phyloP scores from a whole-genome alignment of 1,284 basidiomycete species.

The Microbotryomycetes sp. region DNA sequence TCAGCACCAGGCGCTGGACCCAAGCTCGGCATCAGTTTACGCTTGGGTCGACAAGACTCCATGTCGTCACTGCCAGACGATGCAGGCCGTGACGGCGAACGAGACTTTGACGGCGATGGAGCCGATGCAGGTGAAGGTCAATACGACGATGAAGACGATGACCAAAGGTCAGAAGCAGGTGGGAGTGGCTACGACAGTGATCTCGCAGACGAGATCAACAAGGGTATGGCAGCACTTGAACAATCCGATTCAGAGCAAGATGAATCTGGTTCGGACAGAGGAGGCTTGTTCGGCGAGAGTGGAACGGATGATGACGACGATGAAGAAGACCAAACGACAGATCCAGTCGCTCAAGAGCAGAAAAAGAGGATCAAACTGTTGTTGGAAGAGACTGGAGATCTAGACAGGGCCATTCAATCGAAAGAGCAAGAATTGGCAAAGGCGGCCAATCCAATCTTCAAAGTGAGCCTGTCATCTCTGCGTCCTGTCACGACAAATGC shows the following conservation, averaged over 20 bases:
- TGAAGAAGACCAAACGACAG: constrained; percentile 52
- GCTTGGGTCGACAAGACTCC: constrained; percentile 20
- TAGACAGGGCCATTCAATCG: constrained; percentile 79
- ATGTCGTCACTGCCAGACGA: constrained; percentile 31
- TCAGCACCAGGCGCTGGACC: constrained; percentile 35
- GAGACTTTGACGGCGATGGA: constrained; percentile 38
- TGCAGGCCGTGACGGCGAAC: constrained; percentile 49
- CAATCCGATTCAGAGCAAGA: constrained; percentile 29
- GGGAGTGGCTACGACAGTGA: constrained; percentile 50
- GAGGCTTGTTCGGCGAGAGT: constrained; percentile 37
- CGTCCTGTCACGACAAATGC: neutral
- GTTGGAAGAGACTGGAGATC: constrained; percentile 80
- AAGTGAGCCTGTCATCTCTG: constrained; percentile 54
- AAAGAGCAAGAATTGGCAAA: constrained; percentile 79
- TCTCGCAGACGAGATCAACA: constrained; percentile 38
- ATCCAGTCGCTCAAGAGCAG: constrained; percentile 24
- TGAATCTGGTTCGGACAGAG: constrained; percentile 31
- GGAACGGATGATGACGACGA: constrained; percentile 38
- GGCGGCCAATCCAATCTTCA: constrained; percentile 80
- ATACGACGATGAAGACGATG: constrained; percentile 61
- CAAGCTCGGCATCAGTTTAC: constrained; percentile 31
- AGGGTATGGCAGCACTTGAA: constrained; percentile 32
- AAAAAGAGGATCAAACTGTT: constrained; percentile 54
- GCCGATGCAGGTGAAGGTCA: constrained; percentile 56
- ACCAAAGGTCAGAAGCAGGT: constrained; percentile 60